Evolutionary conservation across 768 basidiomycete species (phyloP).

Genomic region (Podaxis carcinomalis): DNA sequence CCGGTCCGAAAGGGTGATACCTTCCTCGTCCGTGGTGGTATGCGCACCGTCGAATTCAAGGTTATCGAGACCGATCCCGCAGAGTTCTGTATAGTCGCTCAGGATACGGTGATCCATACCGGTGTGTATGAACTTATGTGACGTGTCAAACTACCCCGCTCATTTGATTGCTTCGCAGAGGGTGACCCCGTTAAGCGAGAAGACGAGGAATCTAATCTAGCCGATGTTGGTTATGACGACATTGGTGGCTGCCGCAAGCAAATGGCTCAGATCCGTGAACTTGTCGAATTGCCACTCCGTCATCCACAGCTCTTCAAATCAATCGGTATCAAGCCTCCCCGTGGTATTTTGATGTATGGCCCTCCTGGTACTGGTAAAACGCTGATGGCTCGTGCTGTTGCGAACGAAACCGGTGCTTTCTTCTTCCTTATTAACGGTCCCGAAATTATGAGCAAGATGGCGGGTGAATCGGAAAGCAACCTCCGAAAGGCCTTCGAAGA

Average conservation of each 20-base stretch:
- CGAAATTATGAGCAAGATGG: slow-evolving; percentile 99
- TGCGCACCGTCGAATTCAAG: slow-evolving; percentile 99
- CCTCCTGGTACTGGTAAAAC: slow-evolving; percentile 99
- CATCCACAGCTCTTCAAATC: slow-evolving; percentile 99
- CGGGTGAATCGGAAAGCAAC: slow-evolving; percentile 97
- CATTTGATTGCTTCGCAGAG: slow-evolving; percentile 43
- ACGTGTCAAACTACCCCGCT: slow-evolving; percentile 10
- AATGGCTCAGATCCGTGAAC: slow-evolving; percentile 99
- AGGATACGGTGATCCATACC: slow-evolving; percentile 97
- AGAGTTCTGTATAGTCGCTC: slow-evolving; percentile 98
- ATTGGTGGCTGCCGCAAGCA: slow-evolving; percentile 99
- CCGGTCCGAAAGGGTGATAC: slow-evolving; percentile 97
- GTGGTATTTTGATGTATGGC: slow-evolving; percentile 98
- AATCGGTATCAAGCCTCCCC: slow-evolving; percentile 99
- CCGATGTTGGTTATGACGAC: slow-evolving; percentile 98
- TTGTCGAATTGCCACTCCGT: slow-evolving; percentile 95
- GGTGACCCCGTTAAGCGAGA: slow-evolving; percentile 99
- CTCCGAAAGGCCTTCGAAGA: slow-evolving; percentile 98
- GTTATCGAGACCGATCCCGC: slow-evolving; percentile 97
- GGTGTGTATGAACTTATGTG: slow-evolving; percentile 35
- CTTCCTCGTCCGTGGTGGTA: slow-evolving; percentile 97
- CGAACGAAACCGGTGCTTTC: slow-evolving; percentile 99
- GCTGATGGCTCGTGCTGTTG: slow-evolving; percentile 98
- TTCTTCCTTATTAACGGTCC: slow-evolving; percentile 99
- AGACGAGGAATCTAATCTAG: slow-evolving; percentile 95